Evolutionary conservation across 352 stramenopile genomes (phyloP).

Genomic region (Pythium coloratum): DNA sequence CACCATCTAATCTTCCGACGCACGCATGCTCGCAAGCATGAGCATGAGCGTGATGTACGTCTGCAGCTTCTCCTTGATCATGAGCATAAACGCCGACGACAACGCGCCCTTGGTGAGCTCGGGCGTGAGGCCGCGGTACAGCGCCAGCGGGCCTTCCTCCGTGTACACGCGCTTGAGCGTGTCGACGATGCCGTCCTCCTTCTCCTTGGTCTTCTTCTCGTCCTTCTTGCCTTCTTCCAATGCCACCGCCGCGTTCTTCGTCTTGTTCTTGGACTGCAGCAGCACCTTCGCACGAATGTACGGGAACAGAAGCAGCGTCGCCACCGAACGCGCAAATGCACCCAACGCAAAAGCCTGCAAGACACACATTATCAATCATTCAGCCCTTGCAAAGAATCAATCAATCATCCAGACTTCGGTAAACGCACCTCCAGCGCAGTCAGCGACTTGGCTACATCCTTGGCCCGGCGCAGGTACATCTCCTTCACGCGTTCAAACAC

Average conservation of each 20-base stretch:
- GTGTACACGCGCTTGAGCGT: slow-evolving; percentile 76
- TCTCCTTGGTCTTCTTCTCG: slow-evolving; percentile 20
- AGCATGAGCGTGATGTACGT: slow-evolving; percentile 85
- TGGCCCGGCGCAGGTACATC: slow-evolving; percentile 67
- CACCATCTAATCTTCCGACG: slow-evolving; percentile 21
- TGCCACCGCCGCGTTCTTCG: slow-evolving; percentile 19
- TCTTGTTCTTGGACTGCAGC: slow-evolving; percentile 88
- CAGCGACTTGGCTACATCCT: slow-evolving; percentile 52
- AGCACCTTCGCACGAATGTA: slow-evolving; percentile 97
- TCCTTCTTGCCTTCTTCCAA: slow-evolving; percentile 18
- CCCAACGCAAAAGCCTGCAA: slow-evolving; percentile 95
- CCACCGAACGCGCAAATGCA: slow-evolving; percentile 91
- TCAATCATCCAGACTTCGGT: background rate
- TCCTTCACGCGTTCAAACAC: slow-evolving; percentile 92
- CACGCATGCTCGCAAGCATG: slow-evolving; percentile 51
- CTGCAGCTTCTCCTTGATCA: slow-evolving; percentile 98
- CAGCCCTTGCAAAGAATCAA: background rate
- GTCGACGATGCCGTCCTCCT: slow-evolving; percentile 80
- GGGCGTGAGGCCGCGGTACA: slow-evolving; percentile 94
- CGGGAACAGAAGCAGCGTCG: slow-evolving; percentile 96
- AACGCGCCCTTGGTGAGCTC: slow-evolving; percentile 96
- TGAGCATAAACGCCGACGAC: slow-evolving; percentile 95
- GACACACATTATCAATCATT: slow-evolving; percentile 24
- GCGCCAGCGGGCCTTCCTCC: slow-evolving; percentile 82
- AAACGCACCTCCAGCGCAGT: slow-evolving; percentile 62